Evolutionary conservation across 2,329 filamentous ascomycete genomes (phyloP).

Genomic region (Penicillium griseofulvum): DNA sequence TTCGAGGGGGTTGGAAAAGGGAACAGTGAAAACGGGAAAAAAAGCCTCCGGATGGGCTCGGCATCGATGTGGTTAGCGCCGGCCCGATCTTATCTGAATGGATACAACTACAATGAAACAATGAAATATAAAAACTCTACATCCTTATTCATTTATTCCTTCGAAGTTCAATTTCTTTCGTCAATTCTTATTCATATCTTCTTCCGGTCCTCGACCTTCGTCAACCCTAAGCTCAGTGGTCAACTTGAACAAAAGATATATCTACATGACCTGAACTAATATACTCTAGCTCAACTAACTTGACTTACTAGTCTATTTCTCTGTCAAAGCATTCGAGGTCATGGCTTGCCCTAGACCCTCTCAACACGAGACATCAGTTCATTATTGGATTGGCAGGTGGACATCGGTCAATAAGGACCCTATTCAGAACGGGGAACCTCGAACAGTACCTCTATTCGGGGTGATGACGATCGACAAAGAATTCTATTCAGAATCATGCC

Average conservation of each 20-base stretch:
- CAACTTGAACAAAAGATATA: background rate
- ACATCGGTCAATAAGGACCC: background rate
- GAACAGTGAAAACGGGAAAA: slow-evolving; percentile 29
- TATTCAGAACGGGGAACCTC: background rate
- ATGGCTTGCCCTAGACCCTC: background rate
- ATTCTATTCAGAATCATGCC: background rate
- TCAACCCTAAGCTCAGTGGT: background rate
- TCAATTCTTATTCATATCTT: slow-evolving; percentile 3
- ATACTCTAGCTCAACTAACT: background rate
- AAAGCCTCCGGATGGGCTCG: slow-evolving; percentile 36
- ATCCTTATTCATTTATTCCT: background rate
- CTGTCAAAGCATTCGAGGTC: background rate
- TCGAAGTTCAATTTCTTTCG: background rate
- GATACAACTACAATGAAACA: background rate
- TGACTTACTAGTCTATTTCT: background rate
- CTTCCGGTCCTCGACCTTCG: background rate
- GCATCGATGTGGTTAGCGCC: slow-evolving; percentile 24
- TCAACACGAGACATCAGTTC: background rate
- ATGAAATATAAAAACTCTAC: slow-evolving; percentile 4
- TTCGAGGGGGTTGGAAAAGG: slow-evolving; percentile 15
- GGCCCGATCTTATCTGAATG: slow-evolving; percentile 24
- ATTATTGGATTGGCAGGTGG: background rate
- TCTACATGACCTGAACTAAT: background rate
- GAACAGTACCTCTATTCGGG: background rate
- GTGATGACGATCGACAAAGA: slow-evolving; percentile 3